phyloP scores from a whole-genome alignment of 75 land plant species.

The Pinus tabuliformis region DNA sequence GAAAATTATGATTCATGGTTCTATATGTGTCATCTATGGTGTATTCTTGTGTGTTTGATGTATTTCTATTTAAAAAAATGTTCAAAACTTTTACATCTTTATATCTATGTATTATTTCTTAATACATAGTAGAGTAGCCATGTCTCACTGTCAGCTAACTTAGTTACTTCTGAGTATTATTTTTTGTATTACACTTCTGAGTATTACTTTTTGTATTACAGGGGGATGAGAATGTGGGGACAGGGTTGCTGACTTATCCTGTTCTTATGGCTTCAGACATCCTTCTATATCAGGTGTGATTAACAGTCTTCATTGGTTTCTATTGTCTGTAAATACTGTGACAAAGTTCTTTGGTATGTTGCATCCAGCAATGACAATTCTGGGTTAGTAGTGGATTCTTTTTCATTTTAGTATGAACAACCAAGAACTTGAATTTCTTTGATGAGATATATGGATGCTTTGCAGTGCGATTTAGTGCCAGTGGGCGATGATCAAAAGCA shows the following conservation, averaged over 20 bases:
- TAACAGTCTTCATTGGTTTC: not conserved
- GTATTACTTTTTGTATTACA: conserved; percentile 26
- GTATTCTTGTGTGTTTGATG: no score
- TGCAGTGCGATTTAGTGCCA: conserved; percentile 95
- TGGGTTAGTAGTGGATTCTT: not conserved
- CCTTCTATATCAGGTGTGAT: conserved; percentile 87
- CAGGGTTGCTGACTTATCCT: conserved; percentile 92
- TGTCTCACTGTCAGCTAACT: conserved; percentile 2
- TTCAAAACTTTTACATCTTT: no score
- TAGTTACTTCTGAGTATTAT: not conserved
- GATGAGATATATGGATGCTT: conserved; percentile 13
- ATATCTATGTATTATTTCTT: no score
- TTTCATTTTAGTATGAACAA: conserved; percentile 5
- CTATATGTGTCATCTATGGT: no score
- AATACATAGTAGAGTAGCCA: not conserved
- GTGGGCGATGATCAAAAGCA: conserved; percentile 99
- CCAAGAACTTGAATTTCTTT: conserved; percentile 14
- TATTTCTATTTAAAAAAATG: no score
- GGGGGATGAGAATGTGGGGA: conserved; percentile 98
- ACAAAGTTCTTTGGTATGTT: conserved; percentile 4
- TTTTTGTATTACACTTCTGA: conserved; percentile 15
- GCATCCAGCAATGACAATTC: not conserved
- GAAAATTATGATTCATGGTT: no score
- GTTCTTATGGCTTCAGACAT: conserved; percentile 99
- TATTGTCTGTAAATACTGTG: not conserved